Conservation (phyloP, 176 grass and related monocot species). For the Bromus sterilis region DNA sequence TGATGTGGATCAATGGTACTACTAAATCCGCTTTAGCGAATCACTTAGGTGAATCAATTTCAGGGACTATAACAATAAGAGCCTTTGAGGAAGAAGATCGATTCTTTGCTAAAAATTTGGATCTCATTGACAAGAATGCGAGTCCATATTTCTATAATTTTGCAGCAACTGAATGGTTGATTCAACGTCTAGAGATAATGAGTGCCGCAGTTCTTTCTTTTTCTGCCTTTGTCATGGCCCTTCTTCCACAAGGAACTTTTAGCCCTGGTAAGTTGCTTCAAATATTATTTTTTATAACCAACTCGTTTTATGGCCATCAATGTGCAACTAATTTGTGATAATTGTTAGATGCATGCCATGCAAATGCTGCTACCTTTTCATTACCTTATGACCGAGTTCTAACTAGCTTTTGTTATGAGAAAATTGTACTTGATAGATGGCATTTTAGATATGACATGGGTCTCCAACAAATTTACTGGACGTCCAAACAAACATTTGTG, state of each 20-base stretch:
- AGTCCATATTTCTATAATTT: conserved; percentile 84
- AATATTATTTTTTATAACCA: not conserved
- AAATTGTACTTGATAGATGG: too few relatives aligned
- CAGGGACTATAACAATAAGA: conserved; percentile 71
- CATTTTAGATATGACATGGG: too few relatives aligned
- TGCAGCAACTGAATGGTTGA: conserved; percentile 80
- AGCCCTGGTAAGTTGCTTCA: conserved; percentile 47
- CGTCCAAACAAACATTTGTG: too few relatives aligned
- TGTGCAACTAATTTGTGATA: too few relatives aligned
- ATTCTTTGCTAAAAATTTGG: conserved; percentile 80
- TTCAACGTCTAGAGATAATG: conserved; percentile 73
- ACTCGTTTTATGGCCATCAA: not conserved
- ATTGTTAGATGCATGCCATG: too few relatives aligned
- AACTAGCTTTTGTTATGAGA: too few relatives aligned
- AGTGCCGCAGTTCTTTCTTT: conserved; percentile 63
- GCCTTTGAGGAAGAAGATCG: conserved; percentile 72
- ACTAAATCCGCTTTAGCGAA: conserved; percentile 81
- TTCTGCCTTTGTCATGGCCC: conserved; percentile 63
- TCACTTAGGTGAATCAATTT: conserved; percentile 81
- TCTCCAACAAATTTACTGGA: too few relatives aligned
- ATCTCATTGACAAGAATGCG: conserved; percentile 87
- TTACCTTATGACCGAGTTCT: too few relatives aligned
- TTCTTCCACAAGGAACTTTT: conserved; percentile 78
- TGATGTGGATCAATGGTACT: too few relatives aligned
- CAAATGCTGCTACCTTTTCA: too few relatives aligned